These are phyloP conservation scores for Candida sithepensis DNA, from an alignment of 805 yeast species.

Conservation along the genomic window DNA sequence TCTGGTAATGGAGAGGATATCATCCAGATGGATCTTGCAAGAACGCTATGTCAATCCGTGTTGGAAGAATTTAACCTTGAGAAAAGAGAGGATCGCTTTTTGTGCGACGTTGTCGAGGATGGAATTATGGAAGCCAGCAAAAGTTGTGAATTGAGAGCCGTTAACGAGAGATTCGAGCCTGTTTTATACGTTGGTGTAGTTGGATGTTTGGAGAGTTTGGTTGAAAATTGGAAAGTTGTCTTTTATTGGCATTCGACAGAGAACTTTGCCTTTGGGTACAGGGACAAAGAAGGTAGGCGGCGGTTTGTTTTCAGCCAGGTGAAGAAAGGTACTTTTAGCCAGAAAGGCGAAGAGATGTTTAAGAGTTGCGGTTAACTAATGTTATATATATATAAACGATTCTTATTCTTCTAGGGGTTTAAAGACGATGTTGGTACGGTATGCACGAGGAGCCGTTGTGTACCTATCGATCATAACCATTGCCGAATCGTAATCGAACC, in stretches of 20 bases:
- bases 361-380: neutral
- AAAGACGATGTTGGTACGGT: neutral
- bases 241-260: slow-evolving; percentile 28
- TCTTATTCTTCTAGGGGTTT: neutral
- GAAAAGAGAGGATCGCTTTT: slow-evolving; percentile 4
- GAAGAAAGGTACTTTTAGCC: slow-evolving; percentile 7
- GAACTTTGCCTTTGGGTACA: slow-evolving; percentile 19
- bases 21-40: slow-evolving; percentile 39
- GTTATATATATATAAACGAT: neutral
- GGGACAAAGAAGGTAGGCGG: neutral
- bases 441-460: slow-evolving; percentile 26
- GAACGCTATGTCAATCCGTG: slow-evolving; percentile 23
- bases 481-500: slow-evolving; percentile 22
- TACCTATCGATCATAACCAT: slow-evolving; percentile 29
- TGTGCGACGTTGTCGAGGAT: slow-evolving; percentile 18
- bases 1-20: slow-evolving; percentile 60
- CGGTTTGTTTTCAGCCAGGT: slow-evolving; percentile 10
- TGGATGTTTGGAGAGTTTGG: slow-evolving; percentile 17
- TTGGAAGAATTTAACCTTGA: slow-evolving; percentile 4
- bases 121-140: slow-evolving; percentile 10
- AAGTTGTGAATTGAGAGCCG: slow-evolving; percentile 17
- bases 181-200: slow-evolving; percentile 24
- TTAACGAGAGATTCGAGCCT: slow-evolving; percentile 9
- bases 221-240: slow-evolving; percentile 6
- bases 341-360: slow-evolving; percentile 6